These are phyloP conservation scores for Draba incana DNA, from an alignment of 345 rosid genomes.

Conservation along the genomic window DNA sequence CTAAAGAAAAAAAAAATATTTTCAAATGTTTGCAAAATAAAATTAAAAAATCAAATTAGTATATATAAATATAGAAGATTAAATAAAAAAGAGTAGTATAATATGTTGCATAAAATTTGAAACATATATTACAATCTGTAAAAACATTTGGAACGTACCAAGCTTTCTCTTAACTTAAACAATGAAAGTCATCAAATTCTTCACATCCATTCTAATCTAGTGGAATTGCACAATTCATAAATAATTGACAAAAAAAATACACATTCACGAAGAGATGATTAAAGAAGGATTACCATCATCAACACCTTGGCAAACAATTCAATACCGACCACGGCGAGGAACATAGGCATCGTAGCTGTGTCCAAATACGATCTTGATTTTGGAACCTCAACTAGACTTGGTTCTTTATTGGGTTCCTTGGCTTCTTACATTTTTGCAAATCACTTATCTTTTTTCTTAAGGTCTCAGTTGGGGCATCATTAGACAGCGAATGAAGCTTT, in stretches of 20 bases:
- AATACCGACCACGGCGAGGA: constrained; percentile 64
- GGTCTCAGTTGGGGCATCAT: constrained; percentile 58
- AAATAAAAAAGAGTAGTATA: too few relatives aligned
- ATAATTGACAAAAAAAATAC: background rate
- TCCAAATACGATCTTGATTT: constrained; percentile 68
- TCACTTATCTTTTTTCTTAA: constrained; percentile 59
- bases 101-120: too few relatives aligned
- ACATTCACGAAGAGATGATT: constrained; percentile 1
- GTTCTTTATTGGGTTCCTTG: constrained; percentile 51
- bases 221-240: too few relatives aligned
- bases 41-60: too few relatives aligned
- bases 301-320: constrained; percentile 77
- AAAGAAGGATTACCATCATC: constrained; percentile 65
- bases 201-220: too few relatives aligned
- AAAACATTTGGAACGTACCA: too few relatives aligned
- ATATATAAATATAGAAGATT: too few relatives aligned
- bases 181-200: too few relatives aligned
- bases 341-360: constrained; percentile 79
- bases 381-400: constrained; percentile 75
- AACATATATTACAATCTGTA: too few relatives aligned
- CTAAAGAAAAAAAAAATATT: too few relatives aligned
- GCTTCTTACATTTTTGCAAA: constrained; percentile 56
- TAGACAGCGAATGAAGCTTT: constrained; percentile 47
- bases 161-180: too few relatives aligned
- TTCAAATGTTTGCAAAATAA: too few relatives aligned